Evolutionary conservation across 2,329 filamentous ascomycete species (phyloP).

Genomic region (Clarireedia sp.): DNA sequence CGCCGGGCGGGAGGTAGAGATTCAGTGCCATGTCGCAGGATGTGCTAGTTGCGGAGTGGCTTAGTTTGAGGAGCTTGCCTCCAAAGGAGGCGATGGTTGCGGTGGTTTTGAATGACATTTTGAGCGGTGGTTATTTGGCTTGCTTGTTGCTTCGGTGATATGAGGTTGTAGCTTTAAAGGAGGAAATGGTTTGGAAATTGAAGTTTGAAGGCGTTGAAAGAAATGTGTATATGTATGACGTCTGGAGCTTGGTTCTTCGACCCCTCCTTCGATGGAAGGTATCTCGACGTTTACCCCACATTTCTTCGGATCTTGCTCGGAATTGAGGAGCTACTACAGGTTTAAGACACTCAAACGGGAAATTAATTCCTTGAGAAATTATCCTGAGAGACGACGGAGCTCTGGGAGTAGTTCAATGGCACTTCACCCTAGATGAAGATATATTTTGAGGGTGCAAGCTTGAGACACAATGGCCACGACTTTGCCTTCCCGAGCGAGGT

Average conservation of each 20-base stretch:
- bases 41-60: constrained; percentile 71
- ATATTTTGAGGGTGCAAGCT: no score
- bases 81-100: constrained; percentile 86
- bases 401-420: not conserved
- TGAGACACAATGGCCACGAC: no score
- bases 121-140: constrained; percentile 18
- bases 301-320: constrained; percentile 8
- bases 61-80: constrained; percentile 89
- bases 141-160: not conserved
- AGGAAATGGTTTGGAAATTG: not conserved
- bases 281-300: constrained; percentile 2
- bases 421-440: no score
- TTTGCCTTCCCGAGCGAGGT: no score
- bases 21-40: constrained; percentile 88
- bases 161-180: not conserved
- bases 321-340: not conserved
- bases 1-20: constrained; percentile 76
- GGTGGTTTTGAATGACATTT: constrained; percentile 82
- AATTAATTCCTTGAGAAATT: not conserved
- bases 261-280: constrained; percentile 17
- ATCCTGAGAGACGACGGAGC: not conserved
- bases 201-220: constrained; percentile 1
- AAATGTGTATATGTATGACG: constrained; percentile 18
- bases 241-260: constrained; percentile 16
- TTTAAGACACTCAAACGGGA: constrained; percentile 1